Evolutionary conservation across 1,284 basidiomycete species (phyloP).

Genomic region (Heliocybe sulcata): DNA sequence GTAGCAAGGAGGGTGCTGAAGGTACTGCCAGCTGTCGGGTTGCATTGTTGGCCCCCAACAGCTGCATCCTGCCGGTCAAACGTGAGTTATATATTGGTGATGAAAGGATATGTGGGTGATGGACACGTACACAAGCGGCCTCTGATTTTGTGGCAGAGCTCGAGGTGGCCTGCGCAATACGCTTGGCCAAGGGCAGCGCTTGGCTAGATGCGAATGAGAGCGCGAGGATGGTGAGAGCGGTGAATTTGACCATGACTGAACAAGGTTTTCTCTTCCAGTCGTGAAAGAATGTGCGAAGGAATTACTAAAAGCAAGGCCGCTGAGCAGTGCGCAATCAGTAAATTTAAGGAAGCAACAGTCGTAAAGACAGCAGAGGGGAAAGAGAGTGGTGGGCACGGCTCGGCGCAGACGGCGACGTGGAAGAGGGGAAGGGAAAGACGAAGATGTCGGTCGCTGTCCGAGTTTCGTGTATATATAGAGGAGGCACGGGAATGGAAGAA

Average conservation of each 20-base stretch:
- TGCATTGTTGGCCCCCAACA: neutral
- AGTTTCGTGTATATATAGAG: neutral
- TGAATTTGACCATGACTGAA: neutral
- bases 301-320: neutral
- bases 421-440: neutral
- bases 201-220: slow-evolving; percentile 10
- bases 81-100: neutral
- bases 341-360: neutral
- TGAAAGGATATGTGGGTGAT: neutral
- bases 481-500: neutral
- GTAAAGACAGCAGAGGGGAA: neutral
- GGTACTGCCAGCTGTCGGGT: neutral
- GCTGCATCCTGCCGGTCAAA: neutral
- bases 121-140: slow-evolving; percentile 26
- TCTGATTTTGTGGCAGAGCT: slow-evolving; percentile 33
- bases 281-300: neutral
- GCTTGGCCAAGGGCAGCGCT: slow-evolving; percentile 22
- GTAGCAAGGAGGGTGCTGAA: slow-evolving; percentile 14
- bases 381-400: neutral
- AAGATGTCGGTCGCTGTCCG: neutral
- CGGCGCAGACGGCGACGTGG: neutral
- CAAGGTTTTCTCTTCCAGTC: neutral
- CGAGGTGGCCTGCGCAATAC: slow-evolving; percentile 32
- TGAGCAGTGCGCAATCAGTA: neutral
- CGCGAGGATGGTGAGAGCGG: neutral